Conservation (phyloP, 2,329 filamentous ascomycete species). For the Simplicillium sp. region DNA sequence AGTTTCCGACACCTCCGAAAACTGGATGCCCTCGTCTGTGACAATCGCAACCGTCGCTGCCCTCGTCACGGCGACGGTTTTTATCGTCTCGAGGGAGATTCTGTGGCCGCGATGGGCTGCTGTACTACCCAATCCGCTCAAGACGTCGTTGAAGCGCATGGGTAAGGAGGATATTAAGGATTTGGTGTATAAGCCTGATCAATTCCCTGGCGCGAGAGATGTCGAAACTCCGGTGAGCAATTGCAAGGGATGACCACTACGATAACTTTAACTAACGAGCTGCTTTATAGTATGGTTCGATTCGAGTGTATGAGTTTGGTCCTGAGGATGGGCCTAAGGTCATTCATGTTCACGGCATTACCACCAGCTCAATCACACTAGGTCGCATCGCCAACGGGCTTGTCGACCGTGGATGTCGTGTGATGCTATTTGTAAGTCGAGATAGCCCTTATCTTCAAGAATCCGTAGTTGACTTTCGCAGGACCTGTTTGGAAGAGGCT, state of each 20-base stretch:
- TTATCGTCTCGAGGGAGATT: constrained; percentile 16
- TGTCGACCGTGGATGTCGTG: constrained; percentile 60
- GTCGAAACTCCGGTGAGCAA: constrained; percentile 52
- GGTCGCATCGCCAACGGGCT: constrained; percentile 57
- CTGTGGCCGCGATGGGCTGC: constrained; percentile 30
- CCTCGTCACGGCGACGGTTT: constrained; percentile 15
- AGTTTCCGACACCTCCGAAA: neutral
- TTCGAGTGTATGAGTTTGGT: constrained; percentile 77
- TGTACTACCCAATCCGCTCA: constrained; percentile 34
- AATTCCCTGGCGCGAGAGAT: constrained; percentile 64
- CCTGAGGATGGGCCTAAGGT: constrained; percentile 64
- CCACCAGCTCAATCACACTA: constrained; percentile 68
- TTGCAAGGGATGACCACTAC: neutral
- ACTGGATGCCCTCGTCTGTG: constrained; percentile 20
- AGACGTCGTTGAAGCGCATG: constrained; percentile 25
- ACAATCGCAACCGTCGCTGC: constrained; percentile 29
- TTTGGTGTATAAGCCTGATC: constrained; percentile 54
- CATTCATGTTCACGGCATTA: constrained; percentile 74
- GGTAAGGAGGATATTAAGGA: constrained; percentile 24
- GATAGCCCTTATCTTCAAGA: constrained; percentile 5
- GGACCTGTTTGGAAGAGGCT: constrained; percentile 63
- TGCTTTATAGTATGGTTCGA: constrained; percentile 52
- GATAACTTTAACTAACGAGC: constrained; percentile 2
- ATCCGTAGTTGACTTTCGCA: constrained; percentile 12
- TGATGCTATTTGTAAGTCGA: constrained; percentile 61